Evolutionary conservation across 164 flowering plant genomes (phyloP), one percentile per base, ranked within the genome.

Genomic region (Malania oleifera): DNA sequence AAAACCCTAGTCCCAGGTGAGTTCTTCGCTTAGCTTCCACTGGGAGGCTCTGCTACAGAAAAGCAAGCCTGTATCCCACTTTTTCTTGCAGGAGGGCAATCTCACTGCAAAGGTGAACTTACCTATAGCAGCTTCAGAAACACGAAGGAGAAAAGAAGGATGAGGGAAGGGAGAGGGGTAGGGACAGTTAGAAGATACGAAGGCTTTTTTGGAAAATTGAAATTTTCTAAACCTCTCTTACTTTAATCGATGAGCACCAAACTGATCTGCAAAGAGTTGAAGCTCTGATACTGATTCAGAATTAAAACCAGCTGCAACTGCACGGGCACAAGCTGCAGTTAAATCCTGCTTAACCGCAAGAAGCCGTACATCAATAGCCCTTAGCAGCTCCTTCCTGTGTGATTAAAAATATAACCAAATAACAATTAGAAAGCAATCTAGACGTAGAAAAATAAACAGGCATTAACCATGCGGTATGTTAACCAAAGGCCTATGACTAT

Each of bases 351-450:
- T 73, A 53, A 83, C 83, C 3, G 95, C 83, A 60, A 29, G 65
- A 67, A 89, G 85, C 54, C 95, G 70, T 31, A 85, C 82, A 71
- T 89, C 93, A 64, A 89, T 85, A 20, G 93, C 93, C 71, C 85
- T 77, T 55, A 89, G 67, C 61, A 89, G 93, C 75, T 86, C 96
- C 75, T 78, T 86, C 76, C 96, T 86, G 82, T 24, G 37, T 10
- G 43, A 22, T 14, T 8, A 19, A 52, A 53, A 22, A 49, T 8
- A 14, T 2, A 13, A 8, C 11, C 2, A 17, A 15, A 15, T 19
- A 43, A 43, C 15, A 7, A 43, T 43, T 43, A 43, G 19, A 43
- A 12, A 43, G 46, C 20, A 18, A 43, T 20, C 3, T 20, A 31
- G 9, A 31, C 6, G 9, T 31, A 31, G 35, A 31, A 31, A 4